Evolutionary conservation across 345 rosid species (phyloP).

Genomic region (Salix brachista): DNA sequence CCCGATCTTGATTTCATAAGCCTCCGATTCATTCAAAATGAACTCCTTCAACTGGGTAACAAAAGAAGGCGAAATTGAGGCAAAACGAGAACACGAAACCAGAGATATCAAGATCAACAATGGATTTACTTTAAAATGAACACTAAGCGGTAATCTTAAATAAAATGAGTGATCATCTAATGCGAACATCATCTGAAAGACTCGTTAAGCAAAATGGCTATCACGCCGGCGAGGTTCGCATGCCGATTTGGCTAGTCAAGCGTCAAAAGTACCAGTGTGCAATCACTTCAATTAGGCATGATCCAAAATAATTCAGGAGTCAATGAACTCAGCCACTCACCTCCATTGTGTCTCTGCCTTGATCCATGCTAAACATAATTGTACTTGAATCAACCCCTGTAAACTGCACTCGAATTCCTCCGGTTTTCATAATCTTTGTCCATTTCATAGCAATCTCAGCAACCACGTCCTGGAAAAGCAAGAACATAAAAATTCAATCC

Average conservation of each 20-base stretch:
- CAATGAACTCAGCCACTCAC: conserved; percentile 18
- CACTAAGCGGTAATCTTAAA: neutral
- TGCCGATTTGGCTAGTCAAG: neutral
- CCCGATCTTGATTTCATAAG: conserved; percentile 81
- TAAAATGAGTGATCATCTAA: no score
- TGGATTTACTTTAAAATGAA: neutral
- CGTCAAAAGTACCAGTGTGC: neutral
- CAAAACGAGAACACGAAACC: neutral
- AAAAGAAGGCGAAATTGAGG: neutral
- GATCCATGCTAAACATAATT: conserved; percentile 71
- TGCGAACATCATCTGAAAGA: no score
- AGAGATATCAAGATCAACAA: no score
- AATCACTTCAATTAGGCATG: neutral
- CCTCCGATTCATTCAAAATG: conserved; percentile 63
- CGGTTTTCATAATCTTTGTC: conserved; percentile 71
- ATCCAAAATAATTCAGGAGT: neutral
- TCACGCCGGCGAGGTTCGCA: no score
- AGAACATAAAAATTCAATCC: neutral
- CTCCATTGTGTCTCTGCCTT: conserved; percentile 58
- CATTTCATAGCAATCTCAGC: conserved; percentile 66
- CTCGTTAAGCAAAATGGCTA: no score
- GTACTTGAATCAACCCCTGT: conserved; percentile 67
- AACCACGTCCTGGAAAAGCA: conserved; percentile 52
- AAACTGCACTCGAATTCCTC: conserved; percentile 63
- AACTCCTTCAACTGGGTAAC: conserved; percentile 71